Evolutionary conservation across 768 basidiomycete genomes (phyloP), one percentile per base, ranked within the genome.

Genomic region (Dentipellis sp.): DNA sequence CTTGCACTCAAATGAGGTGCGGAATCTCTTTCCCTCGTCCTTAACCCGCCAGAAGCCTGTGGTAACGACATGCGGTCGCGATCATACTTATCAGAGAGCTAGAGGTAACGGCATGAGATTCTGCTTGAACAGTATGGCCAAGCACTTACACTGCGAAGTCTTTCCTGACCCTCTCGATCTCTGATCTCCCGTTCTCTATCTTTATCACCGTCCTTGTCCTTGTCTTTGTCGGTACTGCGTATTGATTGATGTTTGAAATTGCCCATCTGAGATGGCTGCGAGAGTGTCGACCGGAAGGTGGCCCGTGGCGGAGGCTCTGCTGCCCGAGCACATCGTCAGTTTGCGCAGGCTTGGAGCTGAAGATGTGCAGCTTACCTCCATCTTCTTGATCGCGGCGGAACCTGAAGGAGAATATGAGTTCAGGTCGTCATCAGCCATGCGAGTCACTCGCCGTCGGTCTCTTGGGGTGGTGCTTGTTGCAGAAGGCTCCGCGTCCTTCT

Each of bases 201-300:
- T 29, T 29, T 29, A 3, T 29, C 40, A 42, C 40, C 14, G 40
- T 42, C 40, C 19, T 42, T 42, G 22, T 80, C 79, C 53, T 63
- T 59, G 16, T 70, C 70, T 39, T 84, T 78, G 67, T 88, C 87
- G 45, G 72, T 75, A 14, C 80, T 74, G 53, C 88, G 86, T 62
- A 86, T 71, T 10, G 90, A 89, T 62, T 93, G 91, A 64, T 92
- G 91, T 66, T 90, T 88, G 69, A 93, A 93, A 66, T 91, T 91
- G 50, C 91, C 91, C 91, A 93, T 93, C 72, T 92, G 90, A 37
- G 91, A 89, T 23, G 89, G 88, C 63, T 93, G 90, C 22, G 87
- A 80, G 50, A 87, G 73, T 12, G 81, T 75, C 11, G 88, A 78
- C 34, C 88, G 81, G 65, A 90, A 91, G 7, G 82, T 77, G 22